phyloP scores from a whole-genome alignment of 2,329 filamentous ascomycete species.

The Cladophialophora exuberans region DNA sequence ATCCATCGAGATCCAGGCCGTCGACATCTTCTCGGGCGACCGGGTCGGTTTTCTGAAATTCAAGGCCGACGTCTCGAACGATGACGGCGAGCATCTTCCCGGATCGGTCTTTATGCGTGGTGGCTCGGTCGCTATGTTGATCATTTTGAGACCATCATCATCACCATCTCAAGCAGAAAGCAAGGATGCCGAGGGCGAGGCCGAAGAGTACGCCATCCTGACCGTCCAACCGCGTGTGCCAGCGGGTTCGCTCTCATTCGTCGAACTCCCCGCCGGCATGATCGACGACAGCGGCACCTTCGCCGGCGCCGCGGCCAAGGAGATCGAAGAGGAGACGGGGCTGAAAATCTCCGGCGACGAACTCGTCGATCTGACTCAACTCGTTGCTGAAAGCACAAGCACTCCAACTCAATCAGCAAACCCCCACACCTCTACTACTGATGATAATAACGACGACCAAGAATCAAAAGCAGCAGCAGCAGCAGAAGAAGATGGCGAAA shows the following conservation, averaged over 20 bases:
- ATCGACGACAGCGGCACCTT: slow-evolving; percentile 59
- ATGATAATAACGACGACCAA: no score
- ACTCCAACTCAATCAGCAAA: no score
- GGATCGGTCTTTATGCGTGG: slow-evolving; percentile 62
- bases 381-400: slow-evolving; percentile 44
- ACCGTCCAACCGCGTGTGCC: slow-evolving; percentile 62
- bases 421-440: no score
- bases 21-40: slow-evolving; percentile 55
- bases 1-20: slow-evolving; percentile 57
- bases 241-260: slow-evolving; percentile 57
- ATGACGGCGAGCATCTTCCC: slow-evolving; percentile 54
- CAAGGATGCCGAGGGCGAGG: slow-evolving; percentile 34
- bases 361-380: slow-evolving; percentile 57
- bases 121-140: slow-evolving; percentile 61
- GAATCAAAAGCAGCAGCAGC: neutral
- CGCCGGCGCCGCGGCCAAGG: slow-evolving; percentile 58
- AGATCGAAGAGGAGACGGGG: slow-evolving; percentile 61
- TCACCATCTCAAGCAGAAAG: no score
- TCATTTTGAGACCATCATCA: slow-evolving; percentile 57
- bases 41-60: slow-evolving; percentile 62
- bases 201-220: slow-evolving; percentile 55
- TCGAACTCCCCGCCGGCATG: slow-evolving; percentile 65
- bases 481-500: slow-evolving; percentile 35
- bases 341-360: slow-evolving; percentile 55
- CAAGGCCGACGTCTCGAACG: slow-evolving; percentile 57